phyloP scores from a whole-genome alignment of 2,329 filamentous ascomycete species.

The Beauveria varroae region DNA sequence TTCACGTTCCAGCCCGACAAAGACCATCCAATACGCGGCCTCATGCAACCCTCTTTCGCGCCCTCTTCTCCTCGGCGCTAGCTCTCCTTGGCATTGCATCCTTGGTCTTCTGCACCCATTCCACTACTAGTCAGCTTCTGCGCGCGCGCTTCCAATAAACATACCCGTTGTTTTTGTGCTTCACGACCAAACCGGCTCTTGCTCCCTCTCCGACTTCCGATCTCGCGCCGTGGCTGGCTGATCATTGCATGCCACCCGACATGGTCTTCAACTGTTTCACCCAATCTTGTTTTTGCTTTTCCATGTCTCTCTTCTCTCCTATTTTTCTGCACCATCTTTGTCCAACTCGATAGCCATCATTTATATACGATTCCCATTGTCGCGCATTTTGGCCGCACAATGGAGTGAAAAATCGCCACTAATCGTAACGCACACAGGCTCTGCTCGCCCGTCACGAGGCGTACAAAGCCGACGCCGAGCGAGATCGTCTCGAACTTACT shows the following conservation, averaged over 20 bases:
- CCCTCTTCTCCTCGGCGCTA: background rate
- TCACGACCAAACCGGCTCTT: background rate
- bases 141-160: background rate
- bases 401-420: conserved; percentile 1
- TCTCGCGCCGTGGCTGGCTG: background rate
- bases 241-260: background rate
- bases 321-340: background rate
- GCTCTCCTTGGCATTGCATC: background rate
- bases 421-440: conserved; percentile 68
- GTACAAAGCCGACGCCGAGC: conserved; percentile 87
- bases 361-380: background rate
- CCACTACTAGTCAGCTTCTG: background rate
- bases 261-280: conserved; percentile 2
- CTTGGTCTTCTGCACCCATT: background rate
- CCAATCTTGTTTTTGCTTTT: conserved; percentile 6
- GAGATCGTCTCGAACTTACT: conserved; percentile 67
- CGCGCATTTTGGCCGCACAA: background rate
- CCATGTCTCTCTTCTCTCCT: conserved; percentile 13
- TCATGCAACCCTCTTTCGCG: background rate
- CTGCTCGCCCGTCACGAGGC: conserved; percentile 86
- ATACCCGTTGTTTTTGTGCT: background rate
- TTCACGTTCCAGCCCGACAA: conserved; percentile 5
- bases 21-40: background rate
- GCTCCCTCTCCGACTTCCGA: background rate
- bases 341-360: background rate